phyloP scores from a whole-genome alignment of 805 yeast species.

The Candida patagonica region DNA sequence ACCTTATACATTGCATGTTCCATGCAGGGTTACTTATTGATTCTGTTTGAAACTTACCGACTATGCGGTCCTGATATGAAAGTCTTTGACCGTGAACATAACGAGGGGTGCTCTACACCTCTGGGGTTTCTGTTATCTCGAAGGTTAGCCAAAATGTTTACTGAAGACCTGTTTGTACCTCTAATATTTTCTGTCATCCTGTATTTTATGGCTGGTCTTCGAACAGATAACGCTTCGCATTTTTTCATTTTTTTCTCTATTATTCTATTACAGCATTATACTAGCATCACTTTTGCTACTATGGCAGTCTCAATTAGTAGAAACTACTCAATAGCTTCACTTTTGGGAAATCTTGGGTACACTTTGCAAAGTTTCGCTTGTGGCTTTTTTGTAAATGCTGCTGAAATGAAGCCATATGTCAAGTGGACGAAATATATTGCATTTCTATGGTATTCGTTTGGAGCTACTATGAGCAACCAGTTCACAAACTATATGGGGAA shows the following conservation, averaged over 20 bases:
- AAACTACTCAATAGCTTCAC: conserved; percentile 52
- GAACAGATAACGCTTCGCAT: conserved; percentile 32
- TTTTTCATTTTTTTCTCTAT: conserved; percentile 59
- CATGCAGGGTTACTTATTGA: conserved; percentile 45
- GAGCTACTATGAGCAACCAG: conserved; percentile 56
- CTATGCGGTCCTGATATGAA: conserved; percentile 46
- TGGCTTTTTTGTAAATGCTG: conserved; percentile 71
- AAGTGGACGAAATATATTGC: conserved; percentile 76
- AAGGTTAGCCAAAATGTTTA: conserved; percentile 50
- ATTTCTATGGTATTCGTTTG: conserved; percentile 71
- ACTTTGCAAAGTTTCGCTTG: conserved; percentile 70
- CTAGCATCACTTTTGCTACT: conserved; percentile 48
- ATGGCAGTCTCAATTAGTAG: conserved; percentile 44
- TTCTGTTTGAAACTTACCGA: conserved; percentile 51
- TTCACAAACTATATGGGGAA: conserved; percentile 54
- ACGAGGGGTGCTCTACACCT: conserved; percentile 58
- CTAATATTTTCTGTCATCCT: conserved; percentile 49
- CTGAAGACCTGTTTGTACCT: conserved; percentile 63
- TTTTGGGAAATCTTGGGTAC: conserved; percentile 53
- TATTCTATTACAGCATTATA: conserved; percentile 45
- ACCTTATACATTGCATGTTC: conserved; percentile 45
- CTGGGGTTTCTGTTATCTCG: conserved; percentile 60
- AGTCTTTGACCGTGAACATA: conserved; percentile 56
- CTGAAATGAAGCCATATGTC: conserved; percentile 73
- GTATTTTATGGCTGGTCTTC: conserved; percentile 70